phyloP scores from a whole-genome alignment of 225 moss, liverwort and hornwort species.

The Anthoceros angustus region DNA sequence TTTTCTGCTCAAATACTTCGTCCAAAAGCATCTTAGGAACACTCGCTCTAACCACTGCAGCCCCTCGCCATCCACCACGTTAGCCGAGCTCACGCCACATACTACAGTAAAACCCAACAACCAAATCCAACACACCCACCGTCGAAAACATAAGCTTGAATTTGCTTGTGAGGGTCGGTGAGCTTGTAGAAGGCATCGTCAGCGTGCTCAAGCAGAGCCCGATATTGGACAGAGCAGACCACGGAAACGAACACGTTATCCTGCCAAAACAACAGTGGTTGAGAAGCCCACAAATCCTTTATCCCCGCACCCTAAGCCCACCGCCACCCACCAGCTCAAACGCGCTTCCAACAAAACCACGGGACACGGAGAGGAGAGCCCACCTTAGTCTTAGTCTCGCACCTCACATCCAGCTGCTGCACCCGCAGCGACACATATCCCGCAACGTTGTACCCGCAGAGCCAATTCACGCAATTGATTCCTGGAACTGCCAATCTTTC shows the following conservation, averaged over 20 bases:
- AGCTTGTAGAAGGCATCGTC: constrained; percentile 97
- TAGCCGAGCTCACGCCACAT: background rate
- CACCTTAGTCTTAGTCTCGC: constrained; percentile 94
- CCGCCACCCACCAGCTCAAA: background rate
- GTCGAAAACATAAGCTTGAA: constrained; percentile 89
- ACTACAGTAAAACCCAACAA: background rate
- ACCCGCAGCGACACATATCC: constrained; percentile 67
- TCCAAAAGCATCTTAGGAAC: constrained; percentile 87
- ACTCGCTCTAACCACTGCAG: constrained; percentile 75
- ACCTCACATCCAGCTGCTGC: constrained; percentile 84
- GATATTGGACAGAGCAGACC: constrained; percentile 90
- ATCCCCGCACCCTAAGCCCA: background rate
- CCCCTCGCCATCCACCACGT: background rate
- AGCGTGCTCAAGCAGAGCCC: constrained; percentile 68
- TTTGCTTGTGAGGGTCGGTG: constrained; percentile 70
- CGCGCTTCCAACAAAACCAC: background rate
- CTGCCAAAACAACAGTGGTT: constrained; percentile 21
- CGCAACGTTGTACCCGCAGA: constrained; percentile 60
- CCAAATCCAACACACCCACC: constrained; percentile 18
- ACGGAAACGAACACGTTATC: constrained; percentile 90
- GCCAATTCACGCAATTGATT: constrained; percentile 59
- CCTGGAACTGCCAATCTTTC: constrained; percentile 71
- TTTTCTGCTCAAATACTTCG: constrained; percentile 92
- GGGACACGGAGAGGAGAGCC: no score
- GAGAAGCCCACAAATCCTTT: background rate